Base-by-base conservation (phyloP, 768 basidiomycete genomes). In the Suillus bovinus region DNA sequence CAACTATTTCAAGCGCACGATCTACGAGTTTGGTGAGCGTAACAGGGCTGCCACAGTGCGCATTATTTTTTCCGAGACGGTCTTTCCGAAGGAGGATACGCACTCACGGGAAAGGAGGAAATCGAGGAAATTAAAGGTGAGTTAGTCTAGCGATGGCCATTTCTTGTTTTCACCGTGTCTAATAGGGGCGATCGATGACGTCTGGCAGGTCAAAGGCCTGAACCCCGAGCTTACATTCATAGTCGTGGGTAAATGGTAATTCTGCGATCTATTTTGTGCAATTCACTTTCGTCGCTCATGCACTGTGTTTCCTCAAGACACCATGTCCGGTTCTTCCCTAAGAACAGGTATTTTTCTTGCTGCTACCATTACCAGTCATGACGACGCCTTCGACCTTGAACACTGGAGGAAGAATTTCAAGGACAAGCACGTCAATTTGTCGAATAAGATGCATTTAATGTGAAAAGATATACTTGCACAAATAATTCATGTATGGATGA, bases 61-160 rank as follows among this genome's bases (percentile, higher is more conserved):
- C 3, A 72, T 85, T 13, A 63, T 84, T 1, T 78, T 84, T 85
- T 79, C 71, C 77, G 84, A 11, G 74, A 84, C 63, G 84, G 84
- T 0, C 74, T 86, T 6, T 84, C 82, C 2, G 84, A 86, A 60
- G 82, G 84, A 5, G 82, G 85, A 63, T 84, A 79, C 53, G 66
- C 63, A 6, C 64, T 66, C 1, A 80, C 84, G 6, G 74, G 71
- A 1, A 64, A 72, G 1, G 59, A 70, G 0, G 89, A 89, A 63
- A 77, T 86, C 10, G n/a, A 65, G 0, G 75, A 75, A 0, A 79
- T 88, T 41, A 66, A 75, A 65, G 71, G 86, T 84, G 50, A 36
- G 68, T 58, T 31, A 20, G 42, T 57, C 39, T 7, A 42, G 9
- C 14, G 11, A 31, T 33, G 0, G 53, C 7, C 0, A 4, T 50